Base-by-base conservation (phyloP, 306 rosid genomes). In the Malus fusca region DNA sequence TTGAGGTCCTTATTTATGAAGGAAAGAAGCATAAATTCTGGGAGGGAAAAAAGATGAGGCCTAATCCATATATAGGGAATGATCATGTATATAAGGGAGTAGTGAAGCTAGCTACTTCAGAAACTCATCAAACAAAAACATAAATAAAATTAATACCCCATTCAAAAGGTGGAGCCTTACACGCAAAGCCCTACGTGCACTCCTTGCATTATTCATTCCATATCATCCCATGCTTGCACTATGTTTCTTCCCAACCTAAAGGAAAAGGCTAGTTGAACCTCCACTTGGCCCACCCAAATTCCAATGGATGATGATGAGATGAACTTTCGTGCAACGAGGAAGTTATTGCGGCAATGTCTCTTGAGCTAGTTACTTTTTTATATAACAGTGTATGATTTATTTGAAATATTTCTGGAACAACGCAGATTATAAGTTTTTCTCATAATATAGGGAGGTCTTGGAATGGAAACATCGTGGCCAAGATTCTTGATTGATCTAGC, bases 151-250 rank as follows among this genome's bases (percentile, higher is more conserved):
- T 79, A 78, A 73, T 61, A 79, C 84, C 85, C 74, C 84, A 81
- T 85, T 89, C 87, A 82, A 89, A 89, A 86, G 44, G 78, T 84
- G 78, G 85, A 73, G 23, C 78, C 73, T 86, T 80, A 91, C 95
- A 89, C 95, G 92, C 95, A 91, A 89, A 86, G 82, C 89, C 88
- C 92, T 86, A 82, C 88, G 90, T 91, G 84, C 85, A 84, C 89
- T 85, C 96, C 52, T 64, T 87, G 55, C 90, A 85, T 86, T 84
- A 84, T 88, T 73, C 55, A 66, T 64, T 64, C 19, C 66, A 25
- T 83, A 89, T 82, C 76, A 13, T 62, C n/a, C 66, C 66, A 62
- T 68, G 67, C 64, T 77, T 75, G 77, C 82, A 73, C 77, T 77
- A 73, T 64, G 35, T 59, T 42, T 60, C 77, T 76, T 61, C 61